Evolutionary conservation across 495 filamentous ascomycete species (phyloP).

Genomic region (Talaromyces adpressus): DNA sequence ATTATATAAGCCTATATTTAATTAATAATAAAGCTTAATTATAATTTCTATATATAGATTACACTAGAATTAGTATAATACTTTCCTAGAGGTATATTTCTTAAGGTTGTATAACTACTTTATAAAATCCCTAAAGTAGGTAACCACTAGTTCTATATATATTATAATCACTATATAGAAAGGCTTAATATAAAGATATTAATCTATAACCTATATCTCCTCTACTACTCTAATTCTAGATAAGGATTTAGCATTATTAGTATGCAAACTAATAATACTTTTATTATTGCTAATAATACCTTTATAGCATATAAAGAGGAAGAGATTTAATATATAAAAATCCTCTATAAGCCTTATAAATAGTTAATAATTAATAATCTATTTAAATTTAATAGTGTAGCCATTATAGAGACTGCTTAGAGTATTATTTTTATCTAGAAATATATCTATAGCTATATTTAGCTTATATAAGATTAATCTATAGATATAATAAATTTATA

Average conservation of each 20-base stretch:
- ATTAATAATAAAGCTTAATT: too few relatives aligned
- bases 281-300: too few relatives aligned
- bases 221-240: background rate
- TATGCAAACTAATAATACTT: background rate
- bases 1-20: background rate
- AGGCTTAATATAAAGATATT: background rate
- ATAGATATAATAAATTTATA: too few relatives aligned
- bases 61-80: background rate
- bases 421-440: too few relatives aligned
- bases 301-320: too few relatives aligned
- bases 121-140: background rate
- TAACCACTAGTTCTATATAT: background rate
- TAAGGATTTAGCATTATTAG: background rate
- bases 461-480: too few relatives aligned
- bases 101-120: background rate
- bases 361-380: too few relatives aligned
- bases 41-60: background rate
- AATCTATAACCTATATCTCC: background rate
- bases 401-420: too few relatives aligned
- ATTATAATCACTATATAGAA: background rate
- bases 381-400: too few relatives aligned
- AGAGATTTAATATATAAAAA: too few relatives aligned
- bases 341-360: too few relatives aligned
- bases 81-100: background rate
- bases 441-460: too few relatives aligned